phyloP scores from a whole-genome alignment of 2,329 filamentous ascomycete species.

The Hypoxylon sp. region DNA sequence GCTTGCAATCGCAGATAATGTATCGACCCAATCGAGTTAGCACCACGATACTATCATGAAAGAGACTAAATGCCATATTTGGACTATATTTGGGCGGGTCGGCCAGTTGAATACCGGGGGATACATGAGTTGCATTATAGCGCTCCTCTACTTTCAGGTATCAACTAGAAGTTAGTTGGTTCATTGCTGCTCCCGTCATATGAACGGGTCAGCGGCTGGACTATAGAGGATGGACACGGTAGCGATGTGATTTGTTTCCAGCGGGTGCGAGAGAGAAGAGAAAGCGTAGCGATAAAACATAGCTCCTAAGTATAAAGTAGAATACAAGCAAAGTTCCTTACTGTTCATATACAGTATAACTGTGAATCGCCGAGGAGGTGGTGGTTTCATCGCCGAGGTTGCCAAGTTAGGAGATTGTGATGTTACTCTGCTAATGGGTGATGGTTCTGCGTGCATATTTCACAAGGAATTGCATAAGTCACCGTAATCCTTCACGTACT shows the following conservation, averaged over 20 bases:
- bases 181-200: not conserved
- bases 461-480: not conserved
- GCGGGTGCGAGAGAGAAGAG: not conserved
- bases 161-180: constrained; percentile 15
- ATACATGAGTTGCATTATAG: constrained; percentile 20
- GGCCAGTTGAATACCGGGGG: constrained; percentile 37
- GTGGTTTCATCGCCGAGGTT: not conserved
- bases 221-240: constrained; percentile 12
- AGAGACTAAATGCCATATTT: constrained; percentile 29
- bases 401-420: not conserved
- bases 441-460: not conserved
- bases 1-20: constrained; percentile 5
- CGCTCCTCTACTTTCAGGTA: constrained; percentile 26
- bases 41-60: constrained; percentile 10
- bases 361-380: not conserved
- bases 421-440: not conserved
- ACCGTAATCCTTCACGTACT: not conserved
- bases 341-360: constrained; percentile 14
- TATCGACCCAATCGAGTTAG: constrained; percentile 17
- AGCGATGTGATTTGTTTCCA: constrained; percentile 26
- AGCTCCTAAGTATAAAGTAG: constrained; percentile 41
- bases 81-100: constrained; percentile 31
- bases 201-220: constrained; percentile 11
- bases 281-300: constrained; percentile 21
- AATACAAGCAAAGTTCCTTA: constrained; percentile 43